Percentiles rank a stretch among this genome's conserved stretches.
Evolutionary conservation across 305 asterid species (phyloP).

Genomic region (Fraxinus sp.): DNA sequence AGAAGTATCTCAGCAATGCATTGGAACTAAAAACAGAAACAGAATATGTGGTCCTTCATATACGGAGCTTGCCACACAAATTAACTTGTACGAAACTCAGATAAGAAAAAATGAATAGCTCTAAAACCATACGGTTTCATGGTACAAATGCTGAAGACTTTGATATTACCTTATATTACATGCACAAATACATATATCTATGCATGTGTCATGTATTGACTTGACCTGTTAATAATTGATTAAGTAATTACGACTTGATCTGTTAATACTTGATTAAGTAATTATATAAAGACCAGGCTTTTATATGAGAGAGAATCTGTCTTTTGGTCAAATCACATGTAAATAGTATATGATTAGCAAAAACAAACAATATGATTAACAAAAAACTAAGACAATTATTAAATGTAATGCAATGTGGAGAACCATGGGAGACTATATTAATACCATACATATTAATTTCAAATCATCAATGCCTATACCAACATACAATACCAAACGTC

Average conservation of each 20-base stretch:
- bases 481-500: not conserved
- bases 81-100: not conserved
- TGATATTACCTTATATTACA: not conserved
- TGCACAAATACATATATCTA: not conserved
- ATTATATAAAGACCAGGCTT: not conserved
- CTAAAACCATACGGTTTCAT: not conserved
- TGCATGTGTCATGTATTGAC: not conserved
- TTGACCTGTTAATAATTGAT: not conserved
- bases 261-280: not conserved
- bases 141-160: not conserved
- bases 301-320: not conserved
- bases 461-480: not conserved
- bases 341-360: not conserved
- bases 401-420: not conserved
- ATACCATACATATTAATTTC: not conserved
- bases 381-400: not conserved
- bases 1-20: not conserved
- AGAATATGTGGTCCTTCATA: conserved; percentile 16
- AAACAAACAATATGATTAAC: not conserved
- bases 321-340: not conserved
- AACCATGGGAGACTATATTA: not conserved
- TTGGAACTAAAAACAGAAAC: not conserved
- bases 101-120: not conserved
- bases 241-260: not conserved
- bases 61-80: not conserved